Percentiles rank a stretch among this genome's conserved stretches.
phyloP scores from a whole-genome alignment of 345 rosid species.

The Arabidopsis arenosa region DNA sequence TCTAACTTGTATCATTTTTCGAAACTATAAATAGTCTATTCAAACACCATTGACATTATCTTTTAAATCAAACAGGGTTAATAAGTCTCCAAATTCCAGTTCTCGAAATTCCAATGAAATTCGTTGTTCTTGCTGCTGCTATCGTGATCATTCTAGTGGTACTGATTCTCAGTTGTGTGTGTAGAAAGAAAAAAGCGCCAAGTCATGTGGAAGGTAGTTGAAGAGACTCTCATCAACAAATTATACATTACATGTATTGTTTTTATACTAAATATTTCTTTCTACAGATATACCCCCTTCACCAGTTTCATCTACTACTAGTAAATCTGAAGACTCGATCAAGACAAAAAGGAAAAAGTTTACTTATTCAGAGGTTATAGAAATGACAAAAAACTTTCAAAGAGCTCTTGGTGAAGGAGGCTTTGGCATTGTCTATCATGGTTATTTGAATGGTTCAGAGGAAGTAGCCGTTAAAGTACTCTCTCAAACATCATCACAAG shows the following conservation, averaged over 20 bases:
- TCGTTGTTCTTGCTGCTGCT: conserved; percentile 3
- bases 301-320: neutral
- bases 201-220: neutral
- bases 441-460: conserved; percentile 29
- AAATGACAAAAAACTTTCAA: conserved; percentile 51
- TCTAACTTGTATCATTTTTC: neutral
- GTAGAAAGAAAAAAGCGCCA: neutral
- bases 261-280: neutral
- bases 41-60: neutral
- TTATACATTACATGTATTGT: neutral
- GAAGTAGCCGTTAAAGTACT: conserved; percentile 27
- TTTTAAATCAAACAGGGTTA: conserved; percentile 24
- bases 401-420: conserved; percentile 57
- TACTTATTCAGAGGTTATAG: conserved; percentile 39
- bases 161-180: neutral
- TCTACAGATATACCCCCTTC: neutral
- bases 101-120: conserved; percentile 13
- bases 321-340: conserved; percentile 11
- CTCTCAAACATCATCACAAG: conserved; percentile 19
- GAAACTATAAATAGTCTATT: neutral
- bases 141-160: neutral
- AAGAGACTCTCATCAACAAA: neutral
- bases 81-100: conserved; percentile 23
- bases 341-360: conserved; percentile 36
- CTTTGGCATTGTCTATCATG: conserved; percentile 57